A percentile compares a stretch with the other conserved stretches of the same genome.
phyloP scores from a whole-genome alignment of 2,329 filamentous ascomycete species.

The Zarea fungicola region DNA sequence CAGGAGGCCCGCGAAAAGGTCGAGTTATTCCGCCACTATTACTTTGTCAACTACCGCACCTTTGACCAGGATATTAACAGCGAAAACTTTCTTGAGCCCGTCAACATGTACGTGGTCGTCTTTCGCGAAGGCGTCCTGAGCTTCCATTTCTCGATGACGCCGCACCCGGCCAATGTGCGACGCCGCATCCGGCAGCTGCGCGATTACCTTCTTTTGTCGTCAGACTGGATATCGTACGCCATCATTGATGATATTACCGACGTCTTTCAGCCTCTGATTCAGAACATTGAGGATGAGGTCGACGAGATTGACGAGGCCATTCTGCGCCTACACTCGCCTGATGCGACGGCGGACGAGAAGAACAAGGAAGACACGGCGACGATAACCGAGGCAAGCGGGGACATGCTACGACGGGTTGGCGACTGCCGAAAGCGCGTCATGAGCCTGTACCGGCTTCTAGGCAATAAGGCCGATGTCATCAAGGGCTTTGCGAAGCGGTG shows the following conservation, averaged over 20 bases:
- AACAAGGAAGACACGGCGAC: conserved; percentile 40
- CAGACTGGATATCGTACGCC: conserved; percentile 98
- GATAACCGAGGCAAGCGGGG: conserved; percentile 49
- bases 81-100: conserved; percentile 86
- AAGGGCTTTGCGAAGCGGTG: conserved; percentile 98
- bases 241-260: conserved; percentile 98
- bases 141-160: conserved; percentile 95
- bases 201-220: conserved; percentile 87
- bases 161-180: conserved; percentile 92
- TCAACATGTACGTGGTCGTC: conserved; percentile 96
- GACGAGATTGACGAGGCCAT: conserved; percentile 96
- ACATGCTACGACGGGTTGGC: conserved; percentile 89
- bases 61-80: conserved; percentile 92
- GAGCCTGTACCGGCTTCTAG: conserved; percentile 84
- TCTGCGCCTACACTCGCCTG: conserved; percentile 67
- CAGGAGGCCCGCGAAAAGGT: conserved; percentile 98
- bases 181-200: conserved; percentile 87
- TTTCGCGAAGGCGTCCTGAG: conserved; percentile 93
- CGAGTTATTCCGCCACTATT: conserved; percentile 94
- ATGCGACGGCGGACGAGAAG: conserved; percentile 41
- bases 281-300: conserved; percentile 90
- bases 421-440: conserved; percentile 97
- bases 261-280: conserved; percentile 87
- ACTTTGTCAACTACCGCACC: conserved; percentile 96
- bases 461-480: conserved; percentile 98